Conservation (phyloP, 768 basidiomycete species). For the Cystobasidium tubakii region DNA sequence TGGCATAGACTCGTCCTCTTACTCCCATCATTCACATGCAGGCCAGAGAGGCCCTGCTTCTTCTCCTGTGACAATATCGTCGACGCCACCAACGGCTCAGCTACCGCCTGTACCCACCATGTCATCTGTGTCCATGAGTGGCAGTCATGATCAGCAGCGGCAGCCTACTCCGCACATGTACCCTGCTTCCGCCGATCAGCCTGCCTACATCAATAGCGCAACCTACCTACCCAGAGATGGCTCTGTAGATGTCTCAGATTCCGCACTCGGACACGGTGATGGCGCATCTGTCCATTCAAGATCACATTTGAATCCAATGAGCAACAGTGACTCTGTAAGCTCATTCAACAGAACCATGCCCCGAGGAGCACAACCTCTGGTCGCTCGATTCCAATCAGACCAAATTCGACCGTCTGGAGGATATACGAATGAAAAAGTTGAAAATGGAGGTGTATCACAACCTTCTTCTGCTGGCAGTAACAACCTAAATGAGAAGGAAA, state of each 20-base stretch:
- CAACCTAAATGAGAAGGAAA: background rate
- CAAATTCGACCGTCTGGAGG: background rate
- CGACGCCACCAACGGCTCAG: background rate
- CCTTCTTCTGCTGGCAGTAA: background rate
- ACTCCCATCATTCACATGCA: background rate
- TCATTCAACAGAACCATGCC: background rate
- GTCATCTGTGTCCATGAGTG: background rate
- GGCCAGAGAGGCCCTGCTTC: background rate
- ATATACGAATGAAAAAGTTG: background rate
- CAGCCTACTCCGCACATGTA: background rate
- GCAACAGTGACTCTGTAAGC: background rate
- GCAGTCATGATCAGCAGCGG: background rate
- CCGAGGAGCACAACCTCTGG: background rate
- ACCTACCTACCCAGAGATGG: slow-evolving; percentile 5
- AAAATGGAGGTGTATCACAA: background rate
- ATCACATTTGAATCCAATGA: background rate
- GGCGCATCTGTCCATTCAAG: background rate
- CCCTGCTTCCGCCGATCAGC: background rate
- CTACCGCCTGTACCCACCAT: background rate
- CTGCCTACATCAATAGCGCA: background rate
- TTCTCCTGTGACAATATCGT: no score
- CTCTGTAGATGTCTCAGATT: slow-evolving; percentile 9
- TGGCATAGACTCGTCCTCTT: background rate
- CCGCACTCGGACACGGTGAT: background rate
- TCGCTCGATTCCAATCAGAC: background rate